Percentiles rank a stretch among this genome's conserved stretches.
Evolutionary conservation across 805 yeast species (phyloP).

Genomic region (Metschnikowia orientalis): DNA sequence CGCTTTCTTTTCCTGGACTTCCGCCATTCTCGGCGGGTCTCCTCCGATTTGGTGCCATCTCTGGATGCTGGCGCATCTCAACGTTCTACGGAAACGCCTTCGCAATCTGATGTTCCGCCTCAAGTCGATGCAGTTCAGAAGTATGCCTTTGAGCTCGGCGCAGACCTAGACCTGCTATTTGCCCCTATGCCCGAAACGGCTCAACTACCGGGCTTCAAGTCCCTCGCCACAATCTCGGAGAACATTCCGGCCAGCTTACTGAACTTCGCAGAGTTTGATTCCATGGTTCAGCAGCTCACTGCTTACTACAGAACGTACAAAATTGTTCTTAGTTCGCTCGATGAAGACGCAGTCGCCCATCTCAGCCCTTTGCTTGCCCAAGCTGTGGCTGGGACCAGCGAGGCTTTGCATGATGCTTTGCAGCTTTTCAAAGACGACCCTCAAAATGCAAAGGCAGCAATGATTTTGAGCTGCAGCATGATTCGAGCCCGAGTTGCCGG

Average conservation of each 20-base stretch:
- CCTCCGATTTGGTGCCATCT: too few species aligned
- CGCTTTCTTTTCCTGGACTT: constrained; percentile 1
- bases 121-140: constrained; percentile 21
- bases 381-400: background rate
- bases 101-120: background rate
- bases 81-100: background rate
- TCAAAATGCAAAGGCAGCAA: constrained; percentile 7
- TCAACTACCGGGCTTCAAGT: constrained; percentile 2
- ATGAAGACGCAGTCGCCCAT: background rate
- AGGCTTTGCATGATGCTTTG: constrained; percentile 3
- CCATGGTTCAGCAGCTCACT: constrained; percentile 32
- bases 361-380: background rate
- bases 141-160: constrained; percentile 28
- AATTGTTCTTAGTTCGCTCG: constrained; percentile 6
- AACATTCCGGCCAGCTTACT: constrained; percentile 20
- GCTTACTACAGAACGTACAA: constrained; percentile 8
- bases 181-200: background rate
- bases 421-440: constrained; percentile 1
- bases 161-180: constrained; percentile 10
- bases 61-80: too few species aligned
- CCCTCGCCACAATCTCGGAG: constrained; percentile 18
- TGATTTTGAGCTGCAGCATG: constrained; percentile 9
- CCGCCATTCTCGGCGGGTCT: constrained; percentile 1
- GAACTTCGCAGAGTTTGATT: constrained; percentile 33
- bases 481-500: constrained; percentile 6